Percentiles rank a stretch among this genome's conserved stretches.
Evolutionary conservation across 192 early-diverging fungal genomes (phyloP).

Genomic region (Coemansia biformis): DNA sequence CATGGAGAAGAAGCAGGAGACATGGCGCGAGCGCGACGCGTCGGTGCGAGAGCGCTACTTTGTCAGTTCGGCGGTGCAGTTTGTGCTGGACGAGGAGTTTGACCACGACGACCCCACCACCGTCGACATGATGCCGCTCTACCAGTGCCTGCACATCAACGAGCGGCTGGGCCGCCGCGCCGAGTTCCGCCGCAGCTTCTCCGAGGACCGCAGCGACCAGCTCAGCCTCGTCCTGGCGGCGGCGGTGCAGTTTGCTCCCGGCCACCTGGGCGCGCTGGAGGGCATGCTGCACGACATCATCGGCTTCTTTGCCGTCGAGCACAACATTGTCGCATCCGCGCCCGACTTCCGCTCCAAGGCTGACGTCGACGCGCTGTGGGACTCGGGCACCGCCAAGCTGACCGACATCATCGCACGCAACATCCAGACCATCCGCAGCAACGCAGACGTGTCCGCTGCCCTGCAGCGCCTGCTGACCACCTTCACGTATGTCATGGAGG

Average conservation of each 20-base stretch:
- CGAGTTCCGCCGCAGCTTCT: slow-evolving; percentile 82
- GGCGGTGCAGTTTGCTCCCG: slow-evolving; percentile 59
- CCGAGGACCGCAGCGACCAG: slow-evolving; percentile 87
- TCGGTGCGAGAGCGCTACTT: slow-evolving; percentile 42
- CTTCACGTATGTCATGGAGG: slow-evolving; percentile 89
- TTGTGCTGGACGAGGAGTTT: slow-evolving; percentile 77
- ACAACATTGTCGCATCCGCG: slow-evolving; percentile 79
- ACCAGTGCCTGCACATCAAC: slow-evolving; percentile 94
- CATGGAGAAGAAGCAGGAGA: slow-evolving; percentile 64
- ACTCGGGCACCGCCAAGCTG: slow-evolving; percentile 75
- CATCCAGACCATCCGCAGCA: slow-evolving; percentile 71
- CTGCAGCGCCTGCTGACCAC: slow-evolving; percentile 75
- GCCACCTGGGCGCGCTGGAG: slow-evolving; percentile 57
- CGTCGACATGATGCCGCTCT: slow-evolving; percentile 91
- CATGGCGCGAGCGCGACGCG: slow-evolving; percentile 44
- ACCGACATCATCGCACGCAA: slow-evolving; percentile 71
- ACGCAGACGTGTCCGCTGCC: slow-evolving; percentile 65
- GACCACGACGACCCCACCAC: slow-evolving; percentile 69
- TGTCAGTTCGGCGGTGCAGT: slow-evolving; percentile 75
- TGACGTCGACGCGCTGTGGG: slow-evolving; percentile 87
- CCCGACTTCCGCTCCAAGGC: slow-evolving; percentile 81
- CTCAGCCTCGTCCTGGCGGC: slow-evolving; percentile 77
- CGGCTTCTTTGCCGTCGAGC: slow-evolving; percentile 96
- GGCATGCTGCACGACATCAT: slow-evolving; percentile 81
- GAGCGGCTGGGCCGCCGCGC: slow-evolving; percentile 82